These are phyloP conservation scores for Leishmania amazonensis DNA, from an alignment of 208 protist species.

Conservation along the genomic window DNA sequence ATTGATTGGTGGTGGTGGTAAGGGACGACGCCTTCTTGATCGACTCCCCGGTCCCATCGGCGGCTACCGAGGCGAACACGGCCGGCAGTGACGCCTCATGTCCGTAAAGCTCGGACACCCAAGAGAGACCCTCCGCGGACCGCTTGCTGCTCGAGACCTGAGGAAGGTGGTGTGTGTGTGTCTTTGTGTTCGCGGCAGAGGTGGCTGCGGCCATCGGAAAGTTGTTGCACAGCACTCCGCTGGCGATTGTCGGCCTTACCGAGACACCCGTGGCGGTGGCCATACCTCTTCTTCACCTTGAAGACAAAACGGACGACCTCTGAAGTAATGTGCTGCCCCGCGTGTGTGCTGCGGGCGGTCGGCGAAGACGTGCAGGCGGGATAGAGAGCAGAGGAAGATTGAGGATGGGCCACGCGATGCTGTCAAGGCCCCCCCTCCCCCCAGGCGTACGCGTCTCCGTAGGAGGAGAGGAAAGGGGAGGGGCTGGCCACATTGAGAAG, in stretches of 20 bases:
- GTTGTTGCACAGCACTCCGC: slow-evolving; percentile 26
- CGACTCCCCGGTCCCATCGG: background rate
- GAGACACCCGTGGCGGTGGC: slow-evolving; percentile 7
- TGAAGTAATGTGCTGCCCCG: no score
- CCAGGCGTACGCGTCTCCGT: background rate
- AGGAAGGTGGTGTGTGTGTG: slow-evolving; percentile 17
- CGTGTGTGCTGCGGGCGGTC: background rate
- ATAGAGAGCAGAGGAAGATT: background rate
- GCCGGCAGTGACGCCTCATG: background rate
- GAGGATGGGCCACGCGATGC: background rate
- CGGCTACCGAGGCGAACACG: background rate
- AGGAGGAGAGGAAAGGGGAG: no score
- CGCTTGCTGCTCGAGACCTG: slow-evolving; percentile 16
- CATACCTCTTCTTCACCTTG: background rate
- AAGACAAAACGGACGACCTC: background rate
- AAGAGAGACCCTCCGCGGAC: slow-evolving; percentile 2
- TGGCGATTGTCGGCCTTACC: slow-evolving; percentile 20
- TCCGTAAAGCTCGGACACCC: slow-evolving; percentile 31
- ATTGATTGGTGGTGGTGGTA: slow-evolving; percentile 8
- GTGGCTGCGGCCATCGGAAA: slow-evolving; percentile 23
- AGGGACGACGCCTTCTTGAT: background rate
- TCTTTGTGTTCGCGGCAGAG: slow-evolving; percentile 21
- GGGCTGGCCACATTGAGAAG: background rate
- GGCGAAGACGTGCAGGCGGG: background rate
- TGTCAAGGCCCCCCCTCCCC: background rate